Base-by-base conservation (phyloP, 148 eudicot species). In the Chenopodium berlandieri region DNA sequence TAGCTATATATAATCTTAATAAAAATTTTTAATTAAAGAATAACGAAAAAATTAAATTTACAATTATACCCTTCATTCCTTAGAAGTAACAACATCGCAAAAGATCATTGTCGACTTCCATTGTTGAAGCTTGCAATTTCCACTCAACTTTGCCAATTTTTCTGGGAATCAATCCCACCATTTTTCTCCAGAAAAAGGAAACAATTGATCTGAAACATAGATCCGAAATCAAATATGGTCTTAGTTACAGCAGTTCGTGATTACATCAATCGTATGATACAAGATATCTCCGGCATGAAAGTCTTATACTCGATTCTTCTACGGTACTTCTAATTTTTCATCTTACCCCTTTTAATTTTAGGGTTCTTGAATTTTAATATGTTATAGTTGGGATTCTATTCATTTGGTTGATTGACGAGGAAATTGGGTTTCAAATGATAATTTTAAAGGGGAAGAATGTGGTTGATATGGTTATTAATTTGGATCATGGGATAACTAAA, bases 231-330 rank as follows among this genome's bases (percentile, higher is more conserved):
- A 44, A 86, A 73, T 50, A 93, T 95, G 99, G 99, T 91, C 86
- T 71, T 95, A 50, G 87, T 93, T 6, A 76, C 91, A 34, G 91
- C 92, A 17, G 97, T 89, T 56, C 89, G 97, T 62, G 99, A 93
- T 76, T 95, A 95, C 89, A 79, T 95, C 79, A 95, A 93, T 83
- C 92, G 92, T 44, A 95, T 95, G 97, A 79, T 95, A 20, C 97
- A 89, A 68, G 99, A 95, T 76, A 95, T 93, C 64, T 93, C 94
- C 52, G 99, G 99, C 80, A 95, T 95, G 99, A 95, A 95, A 84
- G 92, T 95, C 94, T 95, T 90, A 90, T 95, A 65, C 97, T 95
- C 80, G 99, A 95, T 88, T 89, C 94, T 46, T 79, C 85, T 19
- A 95, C 99, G 91, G 97, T 95, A 84, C 44, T 69, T 75, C 7